Base-by-base conservation (phyloP, 352 stramenopile species). In the Pythium oligandrum region DNA sequence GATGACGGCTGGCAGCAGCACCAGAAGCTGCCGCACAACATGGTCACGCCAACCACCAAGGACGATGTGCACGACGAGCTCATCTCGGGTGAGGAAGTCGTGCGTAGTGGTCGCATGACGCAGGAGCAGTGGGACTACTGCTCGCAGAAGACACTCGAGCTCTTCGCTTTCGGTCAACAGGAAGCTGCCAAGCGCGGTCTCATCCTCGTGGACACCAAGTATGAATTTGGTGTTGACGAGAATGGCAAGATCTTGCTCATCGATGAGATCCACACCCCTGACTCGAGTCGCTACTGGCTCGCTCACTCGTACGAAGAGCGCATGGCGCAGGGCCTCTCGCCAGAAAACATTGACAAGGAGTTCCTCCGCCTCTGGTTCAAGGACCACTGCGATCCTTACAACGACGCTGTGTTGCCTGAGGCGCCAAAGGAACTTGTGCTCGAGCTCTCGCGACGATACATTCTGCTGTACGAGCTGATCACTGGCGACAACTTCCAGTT, bases 301-400 rank as follows among this genome's bases (percentile, higher is more conserved):
- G 80, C 86, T 17, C 61, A 87, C 64, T 96, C 91, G 32, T 98
- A 98, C 65, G 76, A 96, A 43, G 64, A 90, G 59, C 76, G 89
- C 47, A 96, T 98, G 73, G 65, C 66, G 6, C 70, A 68, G 4
- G 90, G 89, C 4, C 70, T 90, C 48, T 96, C 97, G 51, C 97
- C 97, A 11, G 96, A 99, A 55, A 99, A 99, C 71, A 99, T 99
- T 58, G 97, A 99, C 75, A 99, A 99, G 83, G 97, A 99, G 75
- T 99, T 99, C 64, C 68, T 99, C 48, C 83, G 97, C 51, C 78
- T 98, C 39, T 99, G 97, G 97, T 99, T 98, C 76, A 81, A 86
- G 50, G 78, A 98, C 35, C 86, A 98, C 71, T 99, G 97, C 71
- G 96, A 99, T 74, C 97, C 97, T 40, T 99, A 99, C 84, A 97